Conservation (phyloP, 331 rosid species). For the Prunus yedoensis region DNA sequence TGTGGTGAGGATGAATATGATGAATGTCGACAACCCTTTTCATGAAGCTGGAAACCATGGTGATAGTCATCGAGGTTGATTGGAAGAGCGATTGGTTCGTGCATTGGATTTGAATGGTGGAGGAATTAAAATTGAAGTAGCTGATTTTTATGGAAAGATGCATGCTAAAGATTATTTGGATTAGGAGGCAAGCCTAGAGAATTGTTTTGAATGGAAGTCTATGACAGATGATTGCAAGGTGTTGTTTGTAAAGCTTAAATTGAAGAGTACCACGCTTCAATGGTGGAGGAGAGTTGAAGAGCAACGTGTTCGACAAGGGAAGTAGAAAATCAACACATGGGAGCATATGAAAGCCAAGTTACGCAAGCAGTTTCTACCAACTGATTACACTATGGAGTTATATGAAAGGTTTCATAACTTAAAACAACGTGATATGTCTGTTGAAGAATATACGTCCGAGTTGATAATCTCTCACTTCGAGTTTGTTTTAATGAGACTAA, state of each 20-base stretch:
- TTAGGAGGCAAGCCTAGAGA: too few species aligned
- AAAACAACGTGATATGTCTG: neutral
- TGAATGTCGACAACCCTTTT: too few species aligned
- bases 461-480: neutral
- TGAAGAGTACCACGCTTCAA: neutral
- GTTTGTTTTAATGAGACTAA: neutral
- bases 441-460: neutral
- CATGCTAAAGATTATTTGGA: too few species aligned
- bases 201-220: too few species aligned
- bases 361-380: neutral
- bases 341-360: neutral
- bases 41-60: too few species aligned
- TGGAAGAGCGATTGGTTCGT: too few species aligned
- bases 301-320: neutral
- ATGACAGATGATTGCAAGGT: neutral
- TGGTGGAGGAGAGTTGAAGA: slow-evolving; percentile 8
- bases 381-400: neutral
- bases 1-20: too few species aligned
- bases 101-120: too few species aligned
- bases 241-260: neutral
- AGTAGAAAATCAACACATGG: neutral
- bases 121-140: too few species aligned
- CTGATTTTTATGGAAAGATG: too few species aligned
- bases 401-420: neutral
- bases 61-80: too few species aligned